A percentile compares a stretch with the other conserved stretches of the same genome.
These are phyloP conservation scores for Globisporangium canariense DNA, from an alignment of 352 stramenopile species.

Conservation along the genomic window DNA sequence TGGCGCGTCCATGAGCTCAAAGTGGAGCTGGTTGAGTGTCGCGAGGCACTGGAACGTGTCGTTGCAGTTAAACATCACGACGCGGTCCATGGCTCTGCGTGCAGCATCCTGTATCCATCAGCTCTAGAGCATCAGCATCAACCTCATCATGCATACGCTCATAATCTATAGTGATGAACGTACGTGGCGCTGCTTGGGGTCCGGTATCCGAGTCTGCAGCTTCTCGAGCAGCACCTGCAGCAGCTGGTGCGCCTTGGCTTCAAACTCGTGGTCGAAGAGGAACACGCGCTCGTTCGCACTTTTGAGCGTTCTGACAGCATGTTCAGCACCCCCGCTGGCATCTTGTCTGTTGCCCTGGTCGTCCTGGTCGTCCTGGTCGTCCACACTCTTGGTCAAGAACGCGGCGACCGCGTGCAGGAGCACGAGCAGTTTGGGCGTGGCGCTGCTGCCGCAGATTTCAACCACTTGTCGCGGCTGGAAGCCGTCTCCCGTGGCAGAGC, in stretches of 20 bases:
- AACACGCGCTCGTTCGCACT: constrained; percentile 39
- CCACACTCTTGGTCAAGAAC: constrained; percentile 36
- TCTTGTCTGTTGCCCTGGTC: neutral
- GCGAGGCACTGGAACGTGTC: constrained; percentile 76
- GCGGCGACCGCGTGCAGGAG: constrained; percentile 54
- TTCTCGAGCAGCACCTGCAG: constrained; percentile 22
- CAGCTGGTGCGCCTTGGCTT: constrained; percentile 31
- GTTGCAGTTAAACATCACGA: constrained; percentile 45
- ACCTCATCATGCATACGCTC: neutral
- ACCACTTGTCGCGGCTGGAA: constrained; percentile 60
- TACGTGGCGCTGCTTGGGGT: constrained; percentile 15
- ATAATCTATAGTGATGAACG: neutral
- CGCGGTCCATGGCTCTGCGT: constrained; percentile 24
- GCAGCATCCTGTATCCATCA: constrained; percentile 7
- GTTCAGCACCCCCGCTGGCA: neutral
- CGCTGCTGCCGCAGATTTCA: constrained; percentile 44
- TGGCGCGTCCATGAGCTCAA: constrained; percentile 44
- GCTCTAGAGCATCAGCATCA: neutral
- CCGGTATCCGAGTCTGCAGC: constrained; percentile 3
- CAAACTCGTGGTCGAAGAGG: constrained; percentile 65
- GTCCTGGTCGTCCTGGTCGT: constrained; percentile 16
- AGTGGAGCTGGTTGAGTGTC: constrained; percentile 72
- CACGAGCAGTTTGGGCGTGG: constrained; percentile 38
- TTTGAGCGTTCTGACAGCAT: neutral
- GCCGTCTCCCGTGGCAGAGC: constrained; percentile 22